Evolutionary conservation across 257 asterid genomes (phyloP).

Genomic region (Solanum clarkiae): DNA sequence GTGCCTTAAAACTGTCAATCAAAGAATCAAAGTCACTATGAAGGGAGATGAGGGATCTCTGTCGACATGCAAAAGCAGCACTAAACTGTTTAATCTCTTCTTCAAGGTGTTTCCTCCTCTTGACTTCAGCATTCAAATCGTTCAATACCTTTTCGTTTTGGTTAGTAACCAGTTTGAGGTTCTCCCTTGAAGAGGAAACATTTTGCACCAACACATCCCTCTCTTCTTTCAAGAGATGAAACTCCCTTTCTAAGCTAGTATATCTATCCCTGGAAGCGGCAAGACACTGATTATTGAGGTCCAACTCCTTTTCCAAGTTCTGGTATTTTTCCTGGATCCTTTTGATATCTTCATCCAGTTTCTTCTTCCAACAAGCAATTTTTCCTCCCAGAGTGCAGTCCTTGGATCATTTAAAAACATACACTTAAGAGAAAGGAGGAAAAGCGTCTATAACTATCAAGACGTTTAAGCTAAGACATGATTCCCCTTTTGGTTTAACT

Average conservation of each 20-base stretch:
- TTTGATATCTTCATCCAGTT: slow-evolving; percentile 42
- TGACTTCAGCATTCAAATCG: slow-evolving; percentile 46
- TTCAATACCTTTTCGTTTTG: slow-evolving; percentile 48
- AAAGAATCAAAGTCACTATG: slow-evolving; percentile 50
- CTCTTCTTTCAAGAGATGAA: slow-evolving; percentile 46
- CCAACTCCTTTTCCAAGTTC: slow-evolving; percentile 48
- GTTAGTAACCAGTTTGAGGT: slow-evolving; percentile 32
- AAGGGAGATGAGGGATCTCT: slow-evolving; percentile 41
- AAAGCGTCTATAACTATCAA: neutral
- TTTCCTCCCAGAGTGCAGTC: slow-evolving; percentile 55
- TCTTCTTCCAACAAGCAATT: slow-evolving; percentile 72
- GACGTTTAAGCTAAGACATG: neutral
- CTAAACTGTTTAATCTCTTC: slow-evolving; percentile 56
- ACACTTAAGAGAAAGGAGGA: neutral
- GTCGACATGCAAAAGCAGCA: slow-evolving; percentile 47
- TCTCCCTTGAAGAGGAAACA: slow-evolving; percentile 34
- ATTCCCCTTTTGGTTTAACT: neutral
- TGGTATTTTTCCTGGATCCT: slow-evolving; percentile 32
- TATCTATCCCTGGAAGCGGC: slow-evolving; percentile 41
- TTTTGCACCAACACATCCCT: slow-evolving; percentile 26
- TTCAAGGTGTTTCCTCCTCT: slow-evolving; percentile 64
- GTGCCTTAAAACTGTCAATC: slow-evolving; percentile 41
- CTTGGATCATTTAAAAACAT: slow-evolving; percentile 37
- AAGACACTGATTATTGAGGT: slow-evolving; percentile 31
- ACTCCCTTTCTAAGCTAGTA: slow-evolving; percentile 58